Evolutionary conservation across 179 eudicot species (phyloP), one percentile per base, ranked within the genome.

Genomic region (Vitellaria paradoxa): DNA sequence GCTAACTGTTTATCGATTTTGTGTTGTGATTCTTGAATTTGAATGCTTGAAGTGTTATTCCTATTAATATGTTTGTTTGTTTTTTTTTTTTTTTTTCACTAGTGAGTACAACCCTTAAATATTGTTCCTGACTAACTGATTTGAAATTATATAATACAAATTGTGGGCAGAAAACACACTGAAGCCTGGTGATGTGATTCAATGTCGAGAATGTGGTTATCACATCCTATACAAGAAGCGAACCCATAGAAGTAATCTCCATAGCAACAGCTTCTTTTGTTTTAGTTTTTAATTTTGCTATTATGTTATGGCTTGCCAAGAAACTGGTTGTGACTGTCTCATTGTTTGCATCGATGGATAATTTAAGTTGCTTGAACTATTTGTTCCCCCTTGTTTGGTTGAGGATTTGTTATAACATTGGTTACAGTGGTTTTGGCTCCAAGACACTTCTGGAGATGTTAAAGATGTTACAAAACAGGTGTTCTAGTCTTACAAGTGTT

Each of bases 181-280:
- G 86, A 92, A 92, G 85, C 78, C 91, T 9, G 93, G 96, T 24
- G 97, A 92, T 75, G 96, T 91, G 60, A 92, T 92, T 65, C 97
- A 92, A 76, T 92, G 97, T 78, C 88, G 96, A 20, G 97, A 92
- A 80, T 92, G 97, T n/a, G 97, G 96, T 17, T 92, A 91, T 57
- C 97, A 96, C 56, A 92, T 92, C 75, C 89, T 92, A 9, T 92
- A 91, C 90, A 92, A 92, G 86, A 92, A 92, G 80, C 87, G 97
- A 55, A 92, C 97, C 70, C 96, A 92, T 69, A 84, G 95, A 87
- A 91, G 97, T 92, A 87, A 75, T 82, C 26, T 52, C 7, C 40
- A 24, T 53, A 47, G 12, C 62, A 26, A 17, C 30, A 15, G 23
- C 26, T 56, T 23, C 2, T 26, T 70, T 26, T 26, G 62, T 15